These are phyloP conservation scores for Plasmopara viticola DNA, from an alignment of 352 stramenopile genomes.

Conservation along the genomic window DNA sequence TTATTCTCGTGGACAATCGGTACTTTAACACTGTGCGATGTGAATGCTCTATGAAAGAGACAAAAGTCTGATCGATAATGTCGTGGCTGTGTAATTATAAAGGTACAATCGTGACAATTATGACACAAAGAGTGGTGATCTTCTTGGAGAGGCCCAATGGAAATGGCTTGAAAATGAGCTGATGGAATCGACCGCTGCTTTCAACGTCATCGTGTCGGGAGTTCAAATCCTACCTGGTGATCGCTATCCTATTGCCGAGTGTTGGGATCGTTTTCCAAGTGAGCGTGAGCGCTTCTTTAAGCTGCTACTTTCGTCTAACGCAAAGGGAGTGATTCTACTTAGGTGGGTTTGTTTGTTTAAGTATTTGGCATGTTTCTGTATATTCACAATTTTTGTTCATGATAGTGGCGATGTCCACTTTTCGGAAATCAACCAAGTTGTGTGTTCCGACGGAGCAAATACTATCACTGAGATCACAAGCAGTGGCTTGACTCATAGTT, in stretches of 20 bases:
- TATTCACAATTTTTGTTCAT: conserved; percentile 13
- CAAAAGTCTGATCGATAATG: neutral
- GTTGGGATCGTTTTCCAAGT: conserved; percentile 85
- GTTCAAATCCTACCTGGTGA: conserved; percentile 86
- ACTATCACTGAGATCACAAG: conserved; percentile 86
- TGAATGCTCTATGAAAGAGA: neutral
- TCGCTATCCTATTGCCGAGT: conserved; percentile 77
- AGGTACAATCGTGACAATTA: conserved; percentile 84
- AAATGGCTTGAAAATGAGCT: conserved; percentile 81
- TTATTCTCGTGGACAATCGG: conserved; percentile 84
- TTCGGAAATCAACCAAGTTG: conserved; percentile 87
- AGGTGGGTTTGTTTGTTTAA: conserved; percentile 32
- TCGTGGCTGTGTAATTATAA: neutral
- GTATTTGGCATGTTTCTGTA: conserved; percentile 12
- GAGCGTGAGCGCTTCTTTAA: conserved; percentile 80
- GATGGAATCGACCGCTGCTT: conserved; percentile 65
- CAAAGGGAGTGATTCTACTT: conserved; percentile 85
- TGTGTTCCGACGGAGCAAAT: conserved; percentile 67
- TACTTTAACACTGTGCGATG: conserved; percentile 11
- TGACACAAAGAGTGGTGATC: conserved; percentile 43
- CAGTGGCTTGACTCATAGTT: conserved; percentile 92
- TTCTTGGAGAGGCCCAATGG: conserved; percentile 80
- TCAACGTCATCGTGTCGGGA: conserved; percentile 91
- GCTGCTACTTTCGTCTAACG: conserved; percentile 73
- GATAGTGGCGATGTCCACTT: conserved; percentile 90